These are phyloP conservation scores for Auriculariales sp. DNA, from an alignment of 768 basidiomycete species.

Conservation along the genomic window DNA sequence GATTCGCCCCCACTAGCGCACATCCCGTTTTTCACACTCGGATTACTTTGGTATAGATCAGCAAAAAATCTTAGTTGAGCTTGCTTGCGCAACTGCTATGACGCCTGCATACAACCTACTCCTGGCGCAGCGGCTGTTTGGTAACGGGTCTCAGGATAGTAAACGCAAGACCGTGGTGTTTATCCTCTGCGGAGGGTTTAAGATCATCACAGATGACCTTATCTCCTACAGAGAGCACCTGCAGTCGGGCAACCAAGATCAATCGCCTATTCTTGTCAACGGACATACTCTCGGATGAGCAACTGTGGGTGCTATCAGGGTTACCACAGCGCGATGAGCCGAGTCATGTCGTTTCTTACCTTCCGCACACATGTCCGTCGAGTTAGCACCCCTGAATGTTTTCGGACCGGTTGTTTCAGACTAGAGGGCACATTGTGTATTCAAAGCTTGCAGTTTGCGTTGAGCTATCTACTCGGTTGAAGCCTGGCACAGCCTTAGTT, in stretches of 20 bases:
- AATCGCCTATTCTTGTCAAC: too few species aligned
- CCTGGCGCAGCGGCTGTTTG: conserved; percentile 39
- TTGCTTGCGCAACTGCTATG: conserved; percentile 60
- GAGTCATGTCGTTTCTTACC: too few species aligned
- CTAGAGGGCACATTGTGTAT: too few species aligned
- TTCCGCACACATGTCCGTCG: too few species aligned
- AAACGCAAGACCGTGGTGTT: conserved; percentile 35
- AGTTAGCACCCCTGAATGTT: too few species aligned
- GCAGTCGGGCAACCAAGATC: not conserved
- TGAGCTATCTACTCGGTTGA: too few species aligned
- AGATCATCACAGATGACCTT: conserved; percentile 41
- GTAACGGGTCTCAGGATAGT: conserved; percentile 15
- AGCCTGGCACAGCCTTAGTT: too few species aligned
- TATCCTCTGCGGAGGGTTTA: conserved; percentile 60
- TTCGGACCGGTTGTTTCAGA: too few species aligned
- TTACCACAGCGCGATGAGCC: too few species aligned
- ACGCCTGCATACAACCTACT: conserved; percentile 45
- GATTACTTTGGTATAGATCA: conserved; percentile 31
- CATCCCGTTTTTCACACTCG: not conserved
- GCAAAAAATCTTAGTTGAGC: conserved; percentile 59
- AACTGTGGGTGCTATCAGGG: too few species aligned
- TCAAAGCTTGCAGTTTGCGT: too few species aligned
- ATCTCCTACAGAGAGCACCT: conserved; percentile 22
- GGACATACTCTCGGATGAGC: too few species aligned
- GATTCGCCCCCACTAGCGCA: not conserved